Base-by-base conservation (phyloP, 306 rosid species). In the Dryas octopetala region DNA sequence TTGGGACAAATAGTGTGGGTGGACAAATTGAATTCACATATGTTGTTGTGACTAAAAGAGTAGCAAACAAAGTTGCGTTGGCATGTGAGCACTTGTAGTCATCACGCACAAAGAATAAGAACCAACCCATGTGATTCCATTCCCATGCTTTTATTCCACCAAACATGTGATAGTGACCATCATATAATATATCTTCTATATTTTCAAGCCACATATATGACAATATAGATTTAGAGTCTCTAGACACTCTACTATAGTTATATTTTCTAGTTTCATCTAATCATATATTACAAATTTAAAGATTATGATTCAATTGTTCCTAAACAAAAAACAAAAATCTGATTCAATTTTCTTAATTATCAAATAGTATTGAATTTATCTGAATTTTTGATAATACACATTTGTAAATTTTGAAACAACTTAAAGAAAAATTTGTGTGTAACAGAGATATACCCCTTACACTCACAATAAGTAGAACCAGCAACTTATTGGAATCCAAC, bases 121-220 rank as follows among this genome's bases (percentile, higher is more conserved):
- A 60, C 53, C 54, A 74, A 72, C 43, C 83, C 91, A 91, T 86
- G 93, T 83, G 93, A 85, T 73, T 77, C 84, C 81, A 79, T 84
- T 64, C 9, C 64, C 52, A 57, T 5, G 80, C 80, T 82, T 85
- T 82, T 83, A 85, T 88, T 85, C 89, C 84, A 82, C 86, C 71
- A 70, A 70, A 80, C 91, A 85, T 88, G 93, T 90, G 38, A 32
- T 32, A 32, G 38, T 32, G 93, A 86, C 71, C 73, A 13, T 69
- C 73, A 62, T 32, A 32, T 23, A 32, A 32, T 32, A 32, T 32
- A 32, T 52, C 75, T 69, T 79, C 65, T 71, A 40, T 65, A 54
- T 76, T 82, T 78, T 70, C 66, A 51, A 65, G 49, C 81, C 74
- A 86, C 54, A 9, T 8, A 1, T 32, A 32, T 32, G 38, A 32